These are phyloP conservation scores for Nemania sp. DNA, from an alignment of 2,329 filamentous ascomycete genomes.

Conservation along the genomic window DNA sequence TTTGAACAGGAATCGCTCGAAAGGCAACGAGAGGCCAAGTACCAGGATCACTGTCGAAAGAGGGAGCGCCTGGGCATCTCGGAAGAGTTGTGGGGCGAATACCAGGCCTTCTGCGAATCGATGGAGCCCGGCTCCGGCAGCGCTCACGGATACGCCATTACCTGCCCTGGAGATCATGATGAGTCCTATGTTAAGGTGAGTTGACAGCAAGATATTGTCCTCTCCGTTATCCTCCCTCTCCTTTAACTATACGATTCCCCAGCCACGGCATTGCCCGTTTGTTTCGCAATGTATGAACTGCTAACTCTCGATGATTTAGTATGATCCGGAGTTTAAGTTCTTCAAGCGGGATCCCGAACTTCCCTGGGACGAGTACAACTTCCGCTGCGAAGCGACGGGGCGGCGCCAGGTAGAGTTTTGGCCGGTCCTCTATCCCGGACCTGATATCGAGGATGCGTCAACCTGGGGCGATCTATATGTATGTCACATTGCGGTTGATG, in stretches of 20 bases:
- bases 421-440: neutral
- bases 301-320: too few species aligned
- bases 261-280: too few species aligned
- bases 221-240: too few species aligned
- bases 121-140: conserved; percentile 13
- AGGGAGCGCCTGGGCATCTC: neutral
- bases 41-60: neutral
- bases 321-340: too few species aligned
- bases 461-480: conserved; percentile 14
- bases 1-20: neutral
- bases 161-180: neutral
- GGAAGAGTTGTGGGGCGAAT: neutral
- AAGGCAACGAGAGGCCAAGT: neutral
- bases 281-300: too few species aligned
- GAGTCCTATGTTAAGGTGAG: too few species aligned
- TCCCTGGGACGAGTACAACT: too few species aligned
- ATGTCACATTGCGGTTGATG: neutral
- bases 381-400: too few species aligned
- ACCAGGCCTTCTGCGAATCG: conserved; percentile 12
- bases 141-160: neutral
- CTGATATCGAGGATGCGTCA: neutral
- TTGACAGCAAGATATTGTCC: too few species aligned
- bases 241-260: too few species aligned
- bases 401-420: neutral
- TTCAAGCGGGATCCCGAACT: too few species aligned